phyloP scores from a whole-genome alignment of 257 asterid genomes.

The Salvia miltiorrhiza region DNA sequence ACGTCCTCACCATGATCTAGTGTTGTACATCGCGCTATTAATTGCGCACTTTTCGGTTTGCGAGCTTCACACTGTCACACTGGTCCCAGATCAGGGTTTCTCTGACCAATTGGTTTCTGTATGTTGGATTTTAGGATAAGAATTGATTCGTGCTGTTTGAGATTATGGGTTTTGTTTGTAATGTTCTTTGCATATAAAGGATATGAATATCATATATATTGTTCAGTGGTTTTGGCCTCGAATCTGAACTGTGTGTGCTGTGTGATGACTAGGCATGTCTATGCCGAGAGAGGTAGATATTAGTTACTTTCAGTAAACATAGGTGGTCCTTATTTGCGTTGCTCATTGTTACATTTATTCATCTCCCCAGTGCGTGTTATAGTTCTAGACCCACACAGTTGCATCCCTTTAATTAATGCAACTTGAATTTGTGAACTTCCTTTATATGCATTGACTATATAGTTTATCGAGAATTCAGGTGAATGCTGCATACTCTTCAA shows the following conservation, averaged over 20 bases:
- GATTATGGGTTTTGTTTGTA: not conserved
- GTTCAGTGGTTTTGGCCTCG: not conserved
- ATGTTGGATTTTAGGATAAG: not conserved
- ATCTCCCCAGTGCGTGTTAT: not conserved
- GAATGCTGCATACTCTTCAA: not conserved
- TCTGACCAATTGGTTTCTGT: not conserved
- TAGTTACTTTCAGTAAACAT: too few species aligned
- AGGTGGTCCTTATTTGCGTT: slow-evolving; percentile 6
- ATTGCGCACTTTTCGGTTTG: slow-evolving; percentile 13
- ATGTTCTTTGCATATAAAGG: slow-evolving; percentile 4
- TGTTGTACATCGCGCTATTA: slow-evolving; percentile 7
- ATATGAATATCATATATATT: not conserved
- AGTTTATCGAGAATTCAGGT: not conserved
- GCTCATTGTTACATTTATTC: not conserved
- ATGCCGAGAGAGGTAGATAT: not conserved
- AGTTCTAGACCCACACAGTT: not conserved
- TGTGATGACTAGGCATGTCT: not conserved
- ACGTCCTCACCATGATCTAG: slow-evolving; percentile 17
- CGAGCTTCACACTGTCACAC: slow-evolving; percentile 25
- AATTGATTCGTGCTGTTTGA: not conserved
- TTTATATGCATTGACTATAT: not conserved
- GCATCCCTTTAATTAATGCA: slow-evolving; percentile 1
- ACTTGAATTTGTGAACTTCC: not conserved
- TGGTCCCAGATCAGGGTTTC: slow-evolving; percentile 28
- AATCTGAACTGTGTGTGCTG: slow-evolving; percentile 10